Conservation (phyloP, 768 basidiomycete species). For the Pholiota molesta region DNA sequence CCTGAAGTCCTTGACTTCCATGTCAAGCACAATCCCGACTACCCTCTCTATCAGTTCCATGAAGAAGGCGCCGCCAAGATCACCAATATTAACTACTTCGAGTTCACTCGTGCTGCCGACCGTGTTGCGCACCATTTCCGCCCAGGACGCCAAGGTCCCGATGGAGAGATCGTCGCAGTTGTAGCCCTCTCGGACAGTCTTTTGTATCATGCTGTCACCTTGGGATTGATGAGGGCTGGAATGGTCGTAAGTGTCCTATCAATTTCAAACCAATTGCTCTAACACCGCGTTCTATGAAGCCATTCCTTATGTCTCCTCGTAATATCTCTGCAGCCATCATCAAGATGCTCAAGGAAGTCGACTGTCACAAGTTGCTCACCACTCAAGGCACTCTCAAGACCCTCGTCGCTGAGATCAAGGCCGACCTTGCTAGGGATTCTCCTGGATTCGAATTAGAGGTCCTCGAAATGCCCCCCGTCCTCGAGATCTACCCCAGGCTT, state of each 20-base stretch:
- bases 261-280: neutral
- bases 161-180: constrained; percentile 38
- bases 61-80: constrained; percentile 21
- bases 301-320: constrained; percentile 44
- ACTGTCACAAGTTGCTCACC: constrained; percentile 39
- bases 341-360: constrained; percentile 38
- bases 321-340: constrained; percentile 37
- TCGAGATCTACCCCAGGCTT: constrained; percentile 40
- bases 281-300: constrained; percentile 25
- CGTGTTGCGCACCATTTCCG: constrained; percentile 41
- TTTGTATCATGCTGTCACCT: constrained; percentile 42
- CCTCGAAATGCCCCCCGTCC: constrained; percentile 35
- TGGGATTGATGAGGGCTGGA: constrained; percentile 41
- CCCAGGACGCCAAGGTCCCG: constrained; percentile 31
- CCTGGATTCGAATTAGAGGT: constrained; percentile 25
- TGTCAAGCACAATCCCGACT: constrained; percentile 32
- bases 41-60: constrained; percentile 33
- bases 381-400: constrained; percentile 28
- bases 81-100: constrained; percentile 37
- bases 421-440: constrained; percentile 18
- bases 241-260: constrained; percentile 29
- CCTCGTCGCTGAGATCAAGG: constrained; percentile 31
- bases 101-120: constrained; percentile 48
- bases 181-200: constrained; percentile 36
- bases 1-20: constrained; percentile 37